These are phyloP conservation scores for Plectosphaerella cucumerina DNA, from an alignment of 2,329 filamentous ascomycete species.

Conservation along the genomic window DNA sequence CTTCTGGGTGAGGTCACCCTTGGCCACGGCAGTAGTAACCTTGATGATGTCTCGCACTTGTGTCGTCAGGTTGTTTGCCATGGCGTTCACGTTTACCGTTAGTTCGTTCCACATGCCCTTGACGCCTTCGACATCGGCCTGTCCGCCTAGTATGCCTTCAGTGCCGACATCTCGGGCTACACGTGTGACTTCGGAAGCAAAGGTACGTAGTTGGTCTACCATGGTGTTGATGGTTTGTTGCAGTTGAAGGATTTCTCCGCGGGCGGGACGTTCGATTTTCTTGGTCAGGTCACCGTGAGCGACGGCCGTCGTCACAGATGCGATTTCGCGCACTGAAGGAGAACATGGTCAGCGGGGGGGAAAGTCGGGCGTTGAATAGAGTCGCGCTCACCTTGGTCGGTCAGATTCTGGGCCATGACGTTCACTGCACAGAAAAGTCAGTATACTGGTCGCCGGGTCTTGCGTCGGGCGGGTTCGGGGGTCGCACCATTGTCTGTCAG, in stretches of 20 bases:
- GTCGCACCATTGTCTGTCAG: conserved; percentile 75
- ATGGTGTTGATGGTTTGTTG: conserved; percentile 88
- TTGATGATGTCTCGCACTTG: conserved; percentile 94
- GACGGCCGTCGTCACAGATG: conserved; percentile 78
- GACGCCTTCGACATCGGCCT: conserved; percentile 78
- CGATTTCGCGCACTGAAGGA: conserved; percentile 69
- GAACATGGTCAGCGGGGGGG: neutral
- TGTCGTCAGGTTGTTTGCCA: conserved; percentile 82
- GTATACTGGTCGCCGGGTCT: neutral
- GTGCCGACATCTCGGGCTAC: conserved; percentile 82
- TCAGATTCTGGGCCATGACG: conserved; percentile 79
- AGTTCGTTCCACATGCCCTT: conserved; percentile 88
- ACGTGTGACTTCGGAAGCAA: conserved; percentile 78
- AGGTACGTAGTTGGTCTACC: conserved; percentile 80
- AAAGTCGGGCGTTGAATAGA: neutral
- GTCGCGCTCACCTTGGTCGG: conserved; percentile 57
- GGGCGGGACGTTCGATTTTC: conserved; percentile 77
- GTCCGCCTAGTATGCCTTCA: conserved; percentile 76
- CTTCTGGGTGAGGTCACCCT: conserved; percentile 92
- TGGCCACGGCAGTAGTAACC: conserved; percentile 67
- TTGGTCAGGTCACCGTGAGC: conserved; percentile 79
- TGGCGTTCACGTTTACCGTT: conserved; percentile 81
- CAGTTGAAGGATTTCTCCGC: conserved; percentile 76
- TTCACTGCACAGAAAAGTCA: conserved; percentile 52
- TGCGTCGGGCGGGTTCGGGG: neutral